phyloP scores from a whole-genome alignment of 2,329 filamentous ascomycete species.

The Dothideomycetidae sp. region DNA sequence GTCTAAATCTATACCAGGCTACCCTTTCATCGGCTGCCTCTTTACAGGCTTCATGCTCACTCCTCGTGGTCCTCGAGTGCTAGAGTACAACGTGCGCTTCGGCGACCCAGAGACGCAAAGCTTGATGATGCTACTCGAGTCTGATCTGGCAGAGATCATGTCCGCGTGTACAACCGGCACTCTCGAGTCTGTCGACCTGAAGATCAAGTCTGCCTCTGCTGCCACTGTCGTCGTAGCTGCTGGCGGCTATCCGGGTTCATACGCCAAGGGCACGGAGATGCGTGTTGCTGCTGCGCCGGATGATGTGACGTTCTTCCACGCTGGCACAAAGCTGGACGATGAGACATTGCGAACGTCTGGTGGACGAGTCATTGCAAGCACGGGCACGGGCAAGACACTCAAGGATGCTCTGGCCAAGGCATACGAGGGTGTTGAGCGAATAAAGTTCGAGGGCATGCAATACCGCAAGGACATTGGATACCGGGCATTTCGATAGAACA shows the following conservation, averaged over 20 bases:
- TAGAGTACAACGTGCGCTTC: slow-evolving; percentile 90
- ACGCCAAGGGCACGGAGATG: slow-evolving; percentile 62
- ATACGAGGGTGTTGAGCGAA: slow-evolving; percentile 68
- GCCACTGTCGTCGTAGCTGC: slow-evolving; percentile 90
- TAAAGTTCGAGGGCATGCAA: slow-evolving; percentile 80
- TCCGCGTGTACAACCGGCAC: slow-evolving; percentile 65
- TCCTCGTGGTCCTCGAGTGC: slow-evolving; percentile 59
- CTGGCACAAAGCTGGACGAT: slow-evolving; percentile 59
- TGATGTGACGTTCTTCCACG: slow-evolving; percentile 63
- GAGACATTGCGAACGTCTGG: slow-evolving; percentile 60
- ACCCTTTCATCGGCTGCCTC: slow-evolving; percentile 58
- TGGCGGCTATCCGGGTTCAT: slow-evolving; percentile 76
- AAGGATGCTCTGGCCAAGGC: slow-evolving; percentile 72
- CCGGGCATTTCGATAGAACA: slow-evolving; percentile 24
- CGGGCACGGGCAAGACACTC: slow-evolving; percentile 60
- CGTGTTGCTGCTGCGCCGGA: slow-evolving; percentile 35
- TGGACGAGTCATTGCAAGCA: slow-evolving; percentile 87
- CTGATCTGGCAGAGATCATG: slow-evolving; percentile 80
- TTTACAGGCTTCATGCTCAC: slow-evolving; percentile 95
- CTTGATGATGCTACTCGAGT: slow-evolving; percentile 66
- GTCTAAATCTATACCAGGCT: too few species aligned
- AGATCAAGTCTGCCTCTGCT: slow-evolving; percentile 44
- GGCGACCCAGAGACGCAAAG: slow-evolving; percentile 89
- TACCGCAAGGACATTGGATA: slow-evolving; percentile 80
- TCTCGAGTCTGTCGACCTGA: slow-evolving; percentile 39